Percentiles rank a stretch among this genome's conserved stretches.
phyloP scores from a whole-genome alignment of 2,329 filamentous ascomycete genomes.

The Hirsutella thompsonii region DNA sequence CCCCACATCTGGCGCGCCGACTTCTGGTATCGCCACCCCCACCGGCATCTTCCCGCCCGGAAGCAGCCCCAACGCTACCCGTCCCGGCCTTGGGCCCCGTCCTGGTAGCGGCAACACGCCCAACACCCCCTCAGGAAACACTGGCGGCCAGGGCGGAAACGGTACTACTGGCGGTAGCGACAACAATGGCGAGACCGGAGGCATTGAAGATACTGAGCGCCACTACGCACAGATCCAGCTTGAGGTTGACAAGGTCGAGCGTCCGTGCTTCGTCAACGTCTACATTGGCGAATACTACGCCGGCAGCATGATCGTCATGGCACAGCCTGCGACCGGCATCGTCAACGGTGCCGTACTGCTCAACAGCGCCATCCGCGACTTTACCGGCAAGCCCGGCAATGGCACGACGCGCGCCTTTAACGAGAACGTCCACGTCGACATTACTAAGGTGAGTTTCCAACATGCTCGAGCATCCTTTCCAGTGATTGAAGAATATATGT shows the following conservation, averaged over 20 bases:
- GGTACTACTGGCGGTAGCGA: not conserved
- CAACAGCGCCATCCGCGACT: not conserved
- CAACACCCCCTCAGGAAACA: not conserved
- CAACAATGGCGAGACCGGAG: not conserved
- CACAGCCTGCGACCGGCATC: not conserved
- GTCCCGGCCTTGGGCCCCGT: not conserved
- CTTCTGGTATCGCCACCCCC: too few relatives aligned
- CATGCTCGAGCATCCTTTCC: too few relatives aligned
- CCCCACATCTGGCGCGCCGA: too few relatives aligned
- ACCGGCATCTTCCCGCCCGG: not conserved
- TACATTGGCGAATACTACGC: not conserved
- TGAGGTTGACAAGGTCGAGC: not conserved
- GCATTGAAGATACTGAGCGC: not conserved
- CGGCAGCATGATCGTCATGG: not conserved
- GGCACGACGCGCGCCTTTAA: not conserved
- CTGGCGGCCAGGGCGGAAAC: not conserved
- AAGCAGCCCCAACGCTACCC: not conserved
- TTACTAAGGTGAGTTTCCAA: not conserved
- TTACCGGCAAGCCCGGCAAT: not conserved
- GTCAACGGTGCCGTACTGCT: not conserved
- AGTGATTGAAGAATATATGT: not conserved
- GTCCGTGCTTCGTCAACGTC: not conserved
- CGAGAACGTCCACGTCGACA: not conserved
- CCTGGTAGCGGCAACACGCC: not conserved
- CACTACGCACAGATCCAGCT: not conserved